Evolutionary conservation across 2,329 filamentous ascomycete genomes (phyloP).

Genomic region (Aspergillus bombycis): DNA sequence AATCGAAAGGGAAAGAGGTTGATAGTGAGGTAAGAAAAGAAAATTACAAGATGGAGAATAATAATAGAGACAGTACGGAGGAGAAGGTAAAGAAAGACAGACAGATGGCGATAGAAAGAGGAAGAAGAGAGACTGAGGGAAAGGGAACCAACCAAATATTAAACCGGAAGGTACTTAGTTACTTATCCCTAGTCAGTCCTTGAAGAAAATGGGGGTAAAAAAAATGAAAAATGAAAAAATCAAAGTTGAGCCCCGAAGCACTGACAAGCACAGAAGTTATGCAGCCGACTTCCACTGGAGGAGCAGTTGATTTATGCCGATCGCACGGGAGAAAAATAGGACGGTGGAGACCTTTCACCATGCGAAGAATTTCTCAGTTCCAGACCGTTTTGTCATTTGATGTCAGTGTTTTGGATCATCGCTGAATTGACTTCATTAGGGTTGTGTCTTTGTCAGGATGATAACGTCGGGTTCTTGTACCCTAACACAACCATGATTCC

Average conservation of each 20-base stretch:
- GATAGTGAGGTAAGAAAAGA: neutral
- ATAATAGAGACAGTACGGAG: neutral
- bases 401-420: slow-evolving; percentile 5
- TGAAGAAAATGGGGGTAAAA: neutral
- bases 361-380: neutral
- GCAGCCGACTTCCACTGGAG: neutral
- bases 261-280: neutral
- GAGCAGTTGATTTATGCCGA: slow-evolving; percentile 5
- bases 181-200: neutral
- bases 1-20: neutral
- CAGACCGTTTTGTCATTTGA: slow-evolving; percentile 6
- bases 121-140: neutral
- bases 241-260: neutral
- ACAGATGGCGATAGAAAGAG: neutral
- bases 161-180: neutral
- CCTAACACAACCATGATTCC: neutral
- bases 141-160: neutral
- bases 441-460: neutral
- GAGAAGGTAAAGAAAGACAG: slow-evolving; percentile 1
- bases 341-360: slow-evolving; percentile 3
- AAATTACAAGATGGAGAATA: neutral
- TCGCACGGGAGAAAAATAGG: slow-evolving; percentile 12
- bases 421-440: slow-evolving; percentile 4
- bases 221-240: neutral
- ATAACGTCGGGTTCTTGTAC: neutral